Evolutionary conservation across 495 filamentous ascomycete genomes (phyloP).

Genomic region (Aspergillus funiculosus): DNA sequence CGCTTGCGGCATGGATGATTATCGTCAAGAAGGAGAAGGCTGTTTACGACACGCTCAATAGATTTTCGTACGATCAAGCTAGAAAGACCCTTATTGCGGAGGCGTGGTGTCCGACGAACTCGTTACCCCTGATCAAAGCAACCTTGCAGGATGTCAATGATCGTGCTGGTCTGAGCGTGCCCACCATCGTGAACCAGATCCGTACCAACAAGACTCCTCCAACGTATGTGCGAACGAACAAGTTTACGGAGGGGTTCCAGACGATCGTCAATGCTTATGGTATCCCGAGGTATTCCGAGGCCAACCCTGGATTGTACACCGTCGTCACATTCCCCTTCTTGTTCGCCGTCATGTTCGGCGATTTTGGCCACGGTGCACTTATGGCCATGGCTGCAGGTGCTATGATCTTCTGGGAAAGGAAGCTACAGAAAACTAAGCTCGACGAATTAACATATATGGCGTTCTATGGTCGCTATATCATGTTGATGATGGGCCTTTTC

Average conservation of each 20-base stretch:
- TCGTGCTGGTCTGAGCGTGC: slow-evolving; percentile 85
- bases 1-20: slow-evolving; percentile 90
- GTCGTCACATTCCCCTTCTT: slow-evolving; percentile 97
- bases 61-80: slow-evolving; percentile 92
- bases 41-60: slow-evolving; percentile 93
- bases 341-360: slow-evolving; percentile 99
- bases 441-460: slow-evolving; percentile 97
- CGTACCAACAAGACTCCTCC: slow-evolving; percentile 93
- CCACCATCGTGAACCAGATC: slow-evolving; percentile 97
- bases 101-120: slow-evolving; percentile 92
- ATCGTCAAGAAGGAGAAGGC: slow-evolving; percentile 97
- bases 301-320: slow-evolving; percentile 91
- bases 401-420: slow-evolving; percentile 95
- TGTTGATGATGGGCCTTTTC: slow-evolving; percentile 95
- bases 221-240: slow-evolving; percentile 94
- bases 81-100: slow-evolving; percentile 95
- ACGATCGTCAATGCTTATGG: slow-evolving; percentile 99
- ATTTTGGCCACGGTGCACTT: slow-evolving; percentile 85
- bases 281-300: slow-evolving; percentile 92
- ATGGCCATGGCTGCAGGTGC: slow-evolving; percentile 73
- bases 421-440: slow-evolving; percentile 72
- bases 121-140: slow-evolving; percentile 85
- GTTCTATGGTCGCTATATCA: slow-evolving; percentile 97
- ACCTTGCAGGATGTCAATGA: slow-evolving; percentile 96
- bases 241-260: slow-evolving; percentile 96